Evolutionary conservation across 192 early-diverging fungal species (phyloP), one percentile per base, ranked within the genome.

Genomic region (Backusella tuberculispora): DNA sequence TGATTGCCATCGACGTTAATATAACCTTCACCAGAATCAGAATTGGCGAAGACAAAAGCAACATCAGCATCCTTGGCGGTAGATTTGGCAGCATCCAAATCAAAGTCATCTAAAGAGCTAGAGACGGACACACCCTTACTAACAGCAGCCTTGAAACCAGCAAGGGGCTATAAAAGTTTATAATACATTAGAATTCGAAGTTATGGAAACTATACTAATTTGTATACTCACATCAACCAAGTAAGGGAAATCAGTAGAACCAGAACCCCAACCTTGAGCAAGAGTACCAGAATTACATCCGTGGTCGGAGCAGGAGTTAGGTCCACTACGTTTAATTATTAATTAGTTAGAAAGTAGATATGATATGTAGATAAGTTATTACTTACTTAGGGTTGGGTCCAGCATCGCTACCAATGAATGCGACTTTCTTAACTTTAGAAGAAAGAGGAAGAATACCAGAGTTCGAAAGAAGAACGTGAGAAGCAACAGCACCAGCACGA

Each of bases 1-100:
- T 34, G 38, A 67, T 91, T 90, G 8, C 83, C 86, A 19, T 91
- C 87, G 9, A 80, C 78, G 26, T 63, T 68, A 45, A 75, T 56
- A 48, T 53, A 73, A 46, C 78, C 66, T 37, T 82, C 74, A 34
- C 72, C 71, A 15, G 82, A 78, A 45, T 78, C 72, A 42, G 73
- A 72, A 17, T 74, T 74, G 24, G 76, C 50, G 64, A 83, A 85
- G 5, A 87, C 86, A 66, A 86, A 47, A 14, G 85, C 83, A 46
- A 87, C 63, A n/a, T n/a, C n/a, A n/a, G n/a, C n/a, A n/a, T n/a
- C n/a, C n/a, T n/a, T n/a, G n/a, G n/a, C n/a, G n/a, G 53, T 41
- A 9, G 63, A 12, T 8, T 29, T 53, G 60, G 78, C 78, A 13
- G 63, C 38, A 6, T 67, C n/a, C 13, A 76, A 26, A 48, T 71